Evolutionary conservation across 2,329 filamentous ascomycete species (phyloP).

Genomic region (Botrytis byssoidea): DNA sequence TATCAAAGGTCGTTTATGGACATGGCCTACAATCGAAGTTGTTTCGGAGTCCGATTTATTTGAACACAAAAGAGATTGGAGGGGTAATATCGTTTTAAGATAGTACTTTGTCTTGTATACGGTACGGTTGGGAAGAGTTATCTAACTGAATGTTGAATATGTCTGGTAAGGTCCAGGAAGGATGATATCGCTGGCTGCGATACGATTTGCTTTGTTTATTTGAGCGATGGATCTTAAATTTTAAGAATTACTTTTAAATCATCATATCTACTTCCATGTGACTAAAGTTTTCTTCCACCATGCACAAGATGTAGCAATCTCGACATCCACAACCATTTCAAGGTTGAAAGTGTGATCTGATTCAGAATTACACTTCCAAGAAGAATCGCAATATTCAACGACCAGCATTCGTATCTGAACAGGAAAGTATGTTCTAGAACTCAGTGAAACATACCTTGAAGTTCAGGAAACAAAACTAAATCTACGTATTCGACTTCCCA

Average conservation of each 20-base stretch:
- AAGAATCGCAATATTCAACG: too few relatives aligned
- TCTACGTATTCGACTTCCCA: fast-evolving
- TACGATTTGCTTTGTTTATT: neutral
- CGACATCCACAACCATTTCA: too few relatives aligned
- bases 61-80: neutral
- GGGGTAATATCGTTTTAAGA: neutral
- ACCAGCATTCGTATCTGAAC: too few relatives aligned
- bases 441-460: too few relatives aligned
- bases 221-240: neutral
- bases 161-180: neutral
- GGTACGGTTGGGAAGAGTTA: neutral
- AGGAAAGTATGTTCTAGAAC: fast-evolving
- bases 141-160: fast-evolving
- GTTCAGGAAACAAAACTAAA: too few relatives aligned
- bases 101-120: neutral
- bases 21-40: neutral
- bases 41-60: neutral
- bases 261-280: neutral
- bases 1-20: neutral
- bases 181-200: neutral
- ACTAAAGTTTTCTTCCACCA: too few relatives aligned
- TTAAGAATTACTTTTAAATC: neutral
- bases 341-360: too few relatives aligned
- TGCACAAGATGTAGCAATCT: too few relatives aligned
- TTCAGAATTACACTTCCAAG: too few relatives aligned